Base-by-base conservation (phyloP, 2,329 filamentous ascomycete species). In the Phialocephala subalpina region DNA sequence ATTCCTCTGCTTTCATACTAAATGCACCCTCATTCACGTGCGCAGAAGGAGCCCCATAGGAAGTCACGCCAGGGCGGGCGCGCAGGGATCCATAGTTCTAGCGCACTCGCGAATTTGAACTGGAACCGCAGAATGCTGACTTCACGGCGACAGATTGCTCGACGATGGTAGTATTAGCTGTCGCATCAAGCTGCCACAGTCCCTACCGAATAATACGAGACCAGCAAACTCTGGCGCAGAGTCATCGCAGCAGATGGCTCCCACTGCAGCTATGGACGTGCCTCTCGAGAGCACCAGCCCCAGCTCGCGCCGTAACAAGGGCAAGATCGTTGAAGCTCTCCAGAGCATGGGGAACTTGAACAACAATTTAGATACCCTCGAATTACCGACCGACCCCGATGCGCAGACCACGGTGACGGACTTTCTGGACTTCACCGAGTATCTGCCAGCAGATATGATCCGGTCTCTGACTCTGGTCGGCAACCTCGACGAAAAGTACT, bases 361-460 rank as follows among this genome's bases (percentile, higher is more conserved):
- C 62, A 70, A 63, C 20, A 73, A 69, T 59, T 69, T 77, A 65
- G 75, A 76, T 22, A 63, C 62, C 3, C 64, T 77, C 45, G 73
- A 76, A 56, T 60, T 74, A 25, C 74, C 75, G 70, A 82, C 83
- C 61, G 88, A 91, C 69, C 88, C 88, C 6, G 89, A 91, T 79
- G 87, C 87, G 29, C 87, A 90, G 72, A 87, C 89, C 7, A 90
- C 88, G n/a, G 85, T 90, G 20, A 90, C 87, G 66, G 88, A 91
- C 77, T 91, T 90, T 74, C 85, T 91, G 76, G 88, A 91, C 67
- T 78, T 78, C 53, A 77, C 83, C 76, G 89, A 92, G 76, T 90
- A 91, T 77, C 83, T 91, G 0, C 88, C 89, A 12, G 86, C 88
- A 59, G 89, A 91, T 74, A 85, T 91, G 73, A 81, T 85, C 68